A percentile compares a stretch with the other conserved stretches of the same genome.
phyloP scores from a whole-genome alignment of 2,329 filamentous ascomycete species.

The Dactylellina haptotyla region DNA sequence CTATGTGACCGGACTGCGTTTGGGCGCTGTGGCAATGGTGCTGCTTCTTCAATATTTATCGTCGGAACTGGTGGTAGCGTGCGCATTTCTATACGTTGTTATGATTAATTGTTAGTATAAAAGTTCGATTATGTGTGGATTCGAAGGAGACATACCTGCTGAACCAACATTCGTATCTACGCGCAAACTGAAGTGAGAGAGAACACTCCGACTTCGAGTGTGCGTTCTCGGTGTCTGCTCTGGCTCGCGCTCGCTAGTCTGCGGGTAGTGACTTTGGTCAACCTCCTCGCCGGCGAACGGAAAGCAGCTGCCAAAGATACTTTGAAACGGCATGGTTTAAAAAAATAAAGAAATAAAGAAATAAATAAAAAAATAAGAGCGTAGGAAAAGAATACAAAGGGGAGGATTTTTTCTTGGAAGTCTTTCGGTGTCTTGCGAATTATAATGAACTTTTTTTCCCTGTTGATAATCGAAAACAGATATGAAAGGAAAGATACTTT shows the following conservation, averaged over 20 bases:
- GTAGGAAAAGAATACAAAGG: constrained; percentile 7
- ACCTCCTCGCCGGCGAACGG: constrained; percentile 29
- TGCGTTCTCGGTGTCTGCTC: constrained; percentile 32
- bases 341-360: constrained; percentile 15
- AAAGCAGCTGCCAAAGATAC: constrained; percentile 53
- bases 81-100: constrained; percentile 11
- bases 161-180: not conserved
- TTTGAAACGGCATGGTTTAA: constrained; percentile 36
- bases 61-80: constrained; percentile 17
- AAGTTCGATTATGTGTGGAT: not conserved
- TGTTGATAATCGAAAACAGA: not conserved
- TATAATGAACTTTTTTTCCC: not conserved
- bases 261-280: constrained; percentile 42
- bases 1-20: constrained; percentile 34
- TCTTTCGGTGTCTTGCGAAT: no score
- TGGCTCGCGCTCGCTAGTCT: constrained; percentile 12
- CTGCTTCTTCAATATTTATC: constrained; percentile 4
- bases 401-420: not conserved
- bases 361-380: constrained; percentile 19
- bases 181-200: constrained; percentile 25
- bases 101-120: not conserved
- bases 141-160: not conserved
- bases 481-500: constrained; percentile 26
- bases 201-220: constrained; percentile 22
- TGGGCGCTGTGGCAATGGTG: constrained; percentile 31